phyloP scores from a whole-genome alignment of 306 rosid genomes.

The Purshia tridentata region DNA sequence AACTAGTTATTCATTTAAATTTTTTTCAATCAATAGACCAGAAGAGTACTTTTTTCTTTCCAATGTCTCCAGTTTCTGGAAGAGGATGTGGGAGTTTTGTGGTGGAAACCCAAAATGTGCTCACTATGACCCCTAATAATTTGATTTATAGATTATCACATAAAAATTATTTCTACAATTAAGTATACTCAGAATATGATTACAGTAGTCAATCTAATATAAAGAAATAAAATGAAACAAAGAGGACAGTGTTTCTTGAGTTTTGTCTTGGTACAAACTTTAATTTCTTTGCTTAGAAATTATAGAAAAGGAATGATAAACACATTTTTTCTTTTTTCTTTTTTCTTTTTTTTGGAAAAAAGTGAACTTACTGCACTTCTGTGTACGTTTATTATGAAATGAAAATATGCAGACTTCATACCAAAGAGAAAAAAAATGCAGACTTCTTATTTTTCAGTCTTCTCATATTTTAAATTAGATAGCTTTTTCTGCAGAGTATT shows the following conservation, averaged over 20 bases:
- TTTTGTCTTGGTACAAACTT: too few species aligned
- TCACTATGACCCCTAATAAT: neutral
- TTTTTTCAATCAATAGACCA: too few species aligned
- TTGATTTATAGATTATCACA: neutral
- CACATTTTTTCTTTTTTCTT: neutral
- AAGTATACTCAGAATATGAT: too few species aligned
- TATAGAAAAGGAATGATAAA: neutral
- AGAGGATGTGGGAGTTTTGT: too few species aligned
- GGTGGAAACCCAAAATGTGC: neutral
- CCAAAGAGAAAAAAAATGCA: neutral
- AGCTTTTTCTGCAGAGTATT: neutral
- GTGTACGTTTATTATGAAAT: neutral
- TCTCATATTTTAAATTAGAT: neutral
- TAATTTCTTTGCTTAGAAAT: neutral
- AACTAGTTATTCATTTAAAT: too few species aligned
- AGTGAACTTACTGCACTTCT: neutral
- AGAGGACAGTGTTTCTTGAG: too few species aligned
- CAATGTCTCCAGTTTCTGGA: too few species aligned
- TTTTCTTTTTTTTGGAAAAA: constrained; percentile 2
- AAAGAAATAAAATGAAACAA: too few species aligned
- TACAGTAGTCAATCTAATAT: too few species aligned
- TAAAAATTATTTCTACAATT: too few species aligned
- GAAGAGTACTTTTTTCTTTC: too few species aligned
- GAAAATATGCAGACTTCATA: constrained; percentile 2
- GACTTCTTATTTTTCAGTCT: neutral